Percentiles rank a stretch among this genome's conserved stretches.
Conservation (phyloP, 257 asterid genomes). For the Salvia rosmarinus region DNA sequence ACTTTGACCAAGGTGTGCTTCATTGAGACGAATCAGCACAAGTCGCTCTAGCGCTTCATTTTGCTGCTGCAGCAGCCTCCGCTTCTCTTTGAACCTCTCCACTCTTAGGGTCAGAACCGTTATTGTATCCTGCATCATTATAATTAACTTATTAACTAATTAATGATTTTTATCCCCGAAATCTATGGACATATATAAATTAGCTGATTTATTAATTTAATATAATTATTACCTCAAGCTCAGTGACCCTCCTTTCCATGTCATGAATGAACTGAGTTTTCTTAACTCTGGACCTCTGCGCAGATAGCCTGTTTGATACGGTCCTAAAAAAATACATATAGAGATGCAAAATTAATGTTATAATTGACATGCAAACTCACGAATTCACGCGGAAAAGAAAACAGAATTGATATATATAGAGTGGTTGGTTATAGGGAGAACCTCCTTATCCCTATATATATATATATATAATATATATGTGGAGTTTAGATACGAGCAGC, state of each 20-base stretch:
- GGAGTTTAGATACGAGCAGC: too few relatives aligned
- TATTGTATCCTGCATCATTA: neutral
- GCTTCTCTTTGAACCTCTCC: neutral
- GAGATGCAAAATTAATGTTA: neutral
- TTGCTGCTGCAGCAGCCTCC: neutral
- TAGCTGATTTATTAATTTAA: too few relatives aligned
- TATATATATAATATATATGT: too few relatives aligned
- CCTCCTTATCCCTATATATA: too few relatives aligned
- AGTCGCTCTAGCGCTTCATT: conserved; percentile 6
- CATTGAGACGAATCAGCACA: neutral
- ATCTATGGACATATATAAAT: too few relatives aligned
- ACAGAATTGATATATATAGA: neutral
- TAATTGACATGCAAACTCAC: neutral
- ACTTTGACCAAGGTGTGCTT: neutral
- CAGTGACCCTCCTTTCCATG: conserved; percentile 42
- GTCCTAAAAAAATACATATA: conserved; percentile 40
- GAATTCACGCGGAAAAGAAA: too few relatives aligned
- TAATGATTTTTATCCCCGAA: too few relatives aligned
- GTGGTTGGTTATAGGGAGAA: too few relatives aligned
- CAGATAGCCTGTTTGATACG: conserved; percentile 62
- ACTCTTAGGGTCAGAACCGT: neutral
- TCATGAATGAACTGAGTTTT: conserved; percentile 34
- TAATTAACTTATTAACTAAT: too few relatives aligned
- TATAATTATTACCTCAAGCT: conserved; percentile 48
- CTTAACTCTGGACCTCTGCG: conserved; percentile 48